These are phyloP conservation scores for Neurospora discreta DNA, from an alignment of 495 filamentous ascomycete species.

Conservation along the genomic window DNA sequence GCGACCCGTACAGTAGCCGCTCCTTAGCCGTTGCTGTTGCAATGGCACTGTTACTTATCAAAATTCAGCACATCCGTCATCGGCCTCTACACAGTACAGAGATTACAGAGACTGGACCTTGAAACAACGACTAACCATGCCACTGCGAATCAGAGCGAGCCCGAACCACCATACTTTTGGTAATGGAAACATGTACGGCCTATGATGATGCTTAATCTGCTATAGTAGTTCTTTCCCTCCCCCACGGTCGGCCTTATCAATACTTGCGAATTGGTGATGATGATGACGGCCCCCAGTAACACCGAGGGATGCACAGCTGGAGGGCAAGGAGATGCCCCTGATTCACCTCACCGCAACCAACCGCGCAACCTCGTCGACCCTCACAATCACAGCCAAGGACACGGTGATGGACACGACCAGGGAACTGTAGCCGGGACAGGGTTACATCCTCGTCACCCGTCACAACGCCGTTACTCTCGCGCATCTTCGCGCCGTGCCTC, in stretches of 20 bases:
- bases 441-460: neutral
- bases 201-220: neutral
- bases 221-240: neutral
- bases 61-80: neutral
- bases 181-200: neutral
- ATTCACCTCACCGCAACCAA: neutral
- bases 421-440: neutral
- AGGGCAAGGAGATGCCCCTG: neutral
- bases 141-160: neutral
- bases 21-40: neutral
- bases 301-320: neutral
- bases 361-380: neutral
- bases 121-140: neutral
- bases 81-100: neutral
- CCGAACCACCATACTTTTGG: neutral
- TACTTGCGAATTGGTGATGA: neutral
- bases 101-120: neutral
- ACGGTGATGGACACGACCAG: neutral
- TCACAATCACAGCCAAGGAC: neutral
- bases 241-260: neutral
- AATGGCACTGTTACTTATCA: neutral
- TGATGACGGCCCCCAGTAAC: neutral
- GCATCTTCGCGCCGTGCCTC: conserved; percentile 1
- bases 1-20: neutral
- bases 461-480: neutral